Evolutionary conservation across 371 early-diverging fungal genomes (phyloP), one percentile per base, ranked within the genome.

Genomic region (Apophysomyces sp.): DNA sequence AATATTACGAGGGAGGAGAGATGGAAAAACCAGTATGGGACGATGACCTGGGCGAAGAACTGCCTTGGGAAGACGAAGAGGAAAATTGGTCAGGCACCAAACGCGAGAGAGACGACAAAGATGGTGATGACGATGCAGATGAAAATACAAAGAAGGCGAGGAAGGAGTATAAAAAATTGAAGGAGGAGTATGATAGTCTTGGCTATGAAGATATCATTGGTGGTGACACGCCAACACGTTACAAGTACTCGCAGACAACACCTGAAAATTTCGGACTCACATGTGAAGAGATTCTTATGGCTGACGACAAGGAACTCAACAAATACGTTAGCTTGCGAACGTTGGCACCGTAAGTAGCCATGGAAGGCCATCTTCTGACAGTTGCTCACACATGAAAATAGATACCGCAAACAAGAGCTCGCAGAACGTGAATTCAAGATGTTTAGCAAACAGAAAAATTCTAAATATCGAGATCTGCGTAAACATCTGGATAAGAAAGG

Each of bases 151-250:
- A 54, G 44, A 55, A 68, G 15, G 66, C 61, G 27, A 65, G 63
- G 28, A 68, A 69, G 60, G 66, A 74, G 28, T 44, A 71, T 55
- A 61, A 86, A 68, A 72, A 89, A 32, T 85, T 92, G 54, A 67
- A 95, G 81, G 95, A 96, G 39, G 94, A 98, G 58, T 91, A 91
- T 72, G 93, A 95, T 72, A 85, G 92, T 40, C 81, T 97, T n/a
- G 91, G 94, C 71, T 94, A 93, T 69, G 97, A 97, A 73, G 98
- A 97, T 71, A 87, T 95, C 65, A 86, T 95, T 70, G 95, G 92
- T 31, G 95, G 91, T 29, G 96, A 91, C 65, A 40, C 92, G 16
- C 90, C 92, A 3, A 93, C 93, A 0, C 82, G 95, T 44, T 98
- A 96, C 84, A 94, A 94, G 71, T 98, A 98, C 81, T 72, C 82